Conservation (phyloP, 139 green algal genomes). For the Ettlia oleoabundans region DNA sequence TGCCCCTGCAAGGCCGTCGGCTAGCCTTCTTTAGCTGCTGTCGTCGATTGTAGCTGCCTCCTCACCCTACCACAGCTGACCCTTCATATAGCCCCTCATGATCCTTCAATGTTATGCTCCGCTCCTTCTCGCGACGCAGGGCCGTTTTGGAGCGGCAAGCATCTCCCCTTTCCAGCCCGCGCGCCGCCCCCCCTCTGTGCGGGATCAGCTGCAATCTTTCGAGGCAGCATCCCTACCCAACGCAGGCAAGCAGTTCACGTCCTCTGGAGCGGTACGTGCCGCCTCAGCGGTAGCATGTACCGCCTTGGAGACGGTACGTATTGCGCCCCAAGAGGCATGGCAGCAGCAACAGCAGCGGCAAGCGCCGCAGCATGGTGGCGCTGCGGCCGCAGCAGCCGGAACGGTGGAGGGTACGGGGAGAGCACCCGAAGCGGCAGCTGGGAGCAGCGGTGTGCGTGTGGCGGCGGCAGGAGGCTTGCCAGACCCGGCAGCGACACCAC, state of each 20-base stretch:
- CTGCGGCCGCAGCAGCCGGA: too few relatives aligned
- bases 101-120: not conserved
- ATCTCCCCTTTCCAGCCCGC: not conserved
- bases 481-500: too few relatives aligned
- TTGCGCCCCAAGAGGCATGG: not conserved
- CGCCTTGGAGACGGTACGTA: not conserved
- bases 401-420: too few relatives aligned
- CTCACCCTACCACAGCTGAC: too few relatives aligned
- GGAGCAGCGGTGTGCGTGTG: too few relatives aligned
- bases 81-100: not conserved
- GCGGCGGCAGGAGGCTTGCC: too few relatives aligned
- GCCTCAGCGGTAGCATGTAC: too few relatives aligned
- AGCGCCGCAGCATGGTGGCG: not conserved
- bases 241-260: conserved; percentile 22
- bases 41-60: too few relatives aligned
- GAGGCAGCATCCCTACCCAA: conserved; percentile 6
- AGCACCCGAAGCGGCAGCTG: too few relatives aligned
- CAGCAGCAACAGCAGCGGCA: not conserved
- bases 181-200: conserved; percentile 8
- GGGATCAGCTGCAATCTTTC: conserved; percentile 6
- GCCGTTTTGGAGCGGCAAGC: not conserved
- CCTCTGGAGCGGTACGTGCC: not conserved
- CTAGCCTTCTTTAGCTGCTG: too few relatives aligned
- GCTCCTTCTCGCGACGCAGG: not conserved
- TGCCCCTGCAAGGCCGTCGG: too few relatives aligned